Conservation (phyloP, 441 rosid species). For the Omphalea diandra region DNA sequence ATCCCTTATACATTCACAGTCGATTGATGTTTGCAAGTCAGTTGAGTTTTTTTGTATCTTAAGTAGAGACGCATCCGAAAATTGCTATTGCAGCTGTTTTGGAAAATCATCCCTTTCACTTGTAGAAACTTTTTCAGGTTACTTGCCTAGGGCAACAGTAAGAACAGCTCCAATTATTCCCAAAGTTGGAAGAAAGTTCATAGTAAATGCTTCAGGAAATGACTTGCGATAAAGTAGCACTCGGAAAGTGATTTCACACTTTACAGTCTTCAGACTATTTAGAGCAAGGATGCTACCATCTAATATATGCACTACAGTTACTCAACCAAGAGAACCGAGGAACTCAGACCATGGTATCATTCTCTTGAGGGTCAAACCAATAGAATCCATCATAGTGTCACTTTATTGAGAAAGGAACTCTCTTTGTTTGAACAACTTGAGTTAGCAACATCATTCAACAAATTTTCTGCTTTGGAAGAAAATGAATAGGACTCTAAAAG, state of each 20-base stretch:
- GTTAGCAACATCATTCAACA: neutral
- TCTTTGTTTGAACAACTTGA: no score
- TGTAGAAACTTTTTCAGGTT: neutral
- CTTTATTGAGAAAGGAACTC: neutral
- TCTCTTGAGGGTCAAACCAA: neutral
- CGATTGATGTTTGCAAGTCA: neutral
- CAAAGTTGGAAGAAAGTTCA: neutral
- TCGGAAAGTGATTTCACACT: neutral
- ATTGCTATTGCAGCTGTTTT: neutral
- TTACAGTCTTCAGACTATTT: neutral
- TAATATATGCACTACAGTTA: neutral
- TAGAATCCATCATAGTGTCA: neutral
- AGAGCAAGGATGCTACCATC: neutral
- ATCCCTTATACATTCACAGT: neutral
- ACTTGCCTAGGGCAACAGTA: neutral
- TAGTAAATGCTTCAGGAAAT: neutral
- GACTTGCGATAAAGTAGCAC: no score
- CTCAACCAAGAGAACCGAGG: neutral
- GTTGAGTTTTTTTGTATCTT: neutral
- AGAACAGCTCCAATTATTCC: neutral
- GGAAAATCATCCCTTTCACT: neutral
- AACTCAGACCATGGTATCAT: neutral
- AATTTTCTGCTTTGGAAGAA: neutral
- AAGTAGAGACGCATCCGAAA: neutral
- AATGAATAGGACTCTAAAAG: neutral